Evolutionary conservation across 169 alveolate genomes (phyloP).

Genomic region (Eimeria acervulina): DNA sequence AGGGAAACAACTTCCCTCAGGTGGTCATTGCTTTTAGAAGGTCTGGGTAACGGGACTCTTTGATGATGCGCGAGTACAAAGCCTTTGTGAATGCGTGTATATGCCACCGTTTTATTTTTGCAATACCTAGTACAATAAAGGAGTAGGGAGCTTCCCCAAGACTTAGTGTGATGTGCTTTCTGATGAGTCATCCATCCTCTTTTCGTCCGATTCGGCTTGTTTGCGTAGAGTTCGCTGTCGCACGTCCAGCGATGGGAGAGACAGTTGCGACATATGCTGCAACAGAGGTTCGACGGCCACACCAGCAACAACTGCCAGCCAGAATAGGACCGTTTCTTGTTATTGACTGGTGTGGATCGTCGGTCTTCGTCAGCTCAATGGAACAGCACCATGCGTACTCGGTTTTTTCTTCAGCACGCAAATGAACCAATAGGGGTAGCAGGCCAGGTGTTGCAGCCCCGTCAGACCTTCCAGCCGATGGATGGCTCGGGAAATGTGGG

Average conservation of each 20-base stretch:
- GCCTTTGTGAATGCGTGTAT: too few relatives aligned
- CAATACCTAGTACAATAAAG: too few relatives aligned
- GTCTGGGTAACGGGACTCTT: not conserved
- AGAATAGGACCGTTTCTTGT: not conserved
- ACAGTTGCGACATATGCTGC: conserved; percentile 35
- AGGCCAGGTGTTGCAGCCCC: conserved; percentile 72
- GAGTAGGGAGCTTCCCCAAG: not conserved
- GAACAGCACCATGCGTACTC: not conserved
- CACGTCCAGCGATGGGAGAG: conserved; percentile 68
- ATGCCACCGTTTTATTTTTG: too few relatives aligned
- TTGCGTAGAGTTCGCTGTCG: conserved; percentile 17
- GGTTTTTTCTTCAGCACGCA: conserved; percentile 37
- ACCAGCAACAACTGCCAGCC: not conserved
- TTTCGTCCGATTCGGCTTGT: not conserved
- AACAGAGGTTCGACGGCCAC: conserved; percentile 38
- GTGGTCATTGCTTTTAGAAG: too few relatives aligned
- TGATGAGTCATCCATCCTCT: not conserved
- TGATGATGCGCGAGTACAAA: not conserved
- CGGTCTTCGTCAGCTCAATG: not conserved
- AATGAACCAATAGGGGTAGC: conserved; percentile 59
- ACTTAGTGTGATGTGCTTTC: too few relatives aligned
- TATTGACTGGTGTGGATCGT: not conserved
- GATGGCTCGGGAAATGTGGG: not conserved
- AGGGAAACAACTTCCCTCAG: not conserved
- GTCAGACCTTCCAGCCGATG: conserved; percentile 12